Evolutionary conservation across 2,329 filamentous ascomycete species (phyloP).

Genomic region (Venturia effusa): DNA sequence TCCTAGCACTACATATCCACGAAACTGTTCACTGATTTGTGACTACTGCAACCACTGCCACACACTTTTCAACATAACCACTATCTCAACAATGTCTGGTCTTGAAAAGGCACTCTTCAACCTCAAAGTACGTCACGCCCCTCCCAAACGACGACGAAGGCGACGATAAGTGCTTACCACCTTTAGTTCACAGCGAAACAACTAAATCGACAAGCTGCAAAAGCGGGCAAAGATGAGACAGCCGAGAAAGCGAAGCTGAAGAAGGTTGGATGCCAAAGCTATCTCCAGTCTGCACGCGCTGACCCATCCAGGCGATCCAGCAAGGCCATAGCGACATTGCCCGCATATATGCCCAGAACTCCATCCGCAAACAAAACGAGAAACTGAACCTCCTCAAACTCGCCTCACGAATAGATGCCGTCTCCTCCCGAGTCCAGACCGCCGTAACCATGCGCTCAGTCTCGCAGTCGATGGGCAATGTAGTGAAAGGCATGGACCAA

Average conservation of each 20-base stretch:
- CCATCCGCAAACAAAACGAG: constrained; percentile 53
- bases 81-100: constrained; percentile 39
- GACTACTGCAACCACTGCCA: not conserved
- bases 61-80: not conserved
- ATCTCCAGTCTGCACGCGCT: not conserved
- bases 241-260: constrained; percentile 51
- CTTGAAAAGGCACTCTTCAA: constrained; percentile 53
- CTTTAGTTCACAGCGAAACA: constrained; percentile 50
- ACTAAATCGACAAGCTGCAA: constrained; percentile 50
- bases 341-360: constrained; percentile 52
- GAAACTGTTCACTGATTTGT: not conserved
- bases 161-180: constrained; percentile 17
- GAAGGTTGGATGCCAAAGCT: constrained; percentile 33
- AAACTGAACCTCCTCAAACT: constrained; percentile 48
- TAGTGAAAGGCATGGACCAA: constrained; percentile 49
- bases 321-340: constrained; percentile 50
- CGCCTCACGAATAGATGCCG: constrained; percentile 48
- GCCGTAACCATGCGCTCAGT: constrained; percentile 53
- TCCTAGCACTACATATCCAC: not conserved
- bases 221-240: constrained; percentile 50
- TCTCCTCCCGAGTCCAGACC: constrained; percentile 49
- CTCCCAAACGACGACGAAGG: not conserved
- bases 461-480: constrained; percentile 50
- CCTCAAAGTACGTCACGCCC: constrained; percentile 38
- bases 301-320: constrained; percentile 41